Evolutionary conservation across 75 land plant genomes (phyloP).

Genomic region (Cunninghamia lanceolata): DNA sequence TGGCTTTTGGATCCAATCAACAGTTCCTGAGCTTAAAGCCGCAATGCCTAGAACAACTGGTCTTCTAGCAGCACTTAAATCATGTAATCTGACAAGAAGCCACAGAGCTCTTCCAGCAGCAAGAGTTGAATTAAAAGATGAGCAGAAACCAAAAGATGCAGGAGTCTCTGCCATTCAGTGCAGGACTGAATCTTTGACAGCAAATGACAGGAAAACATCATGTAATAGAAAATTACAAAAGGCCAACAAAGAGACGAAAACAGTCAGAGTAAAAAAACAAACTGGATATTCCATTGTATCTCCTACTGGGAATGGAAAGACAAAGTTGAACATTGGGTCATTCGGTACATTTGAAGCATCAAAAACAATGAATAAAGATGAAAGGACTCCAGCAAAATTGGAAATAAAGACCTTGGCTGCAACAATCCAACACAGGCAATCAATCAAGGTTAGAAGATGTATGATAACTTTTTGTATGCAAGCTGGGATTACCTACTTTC

Average conservation of each 20-base stretch:
- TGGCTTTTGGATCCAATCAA: neutral
- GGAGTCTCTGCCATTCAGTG: neutral
- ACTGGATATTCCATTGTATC: no score
- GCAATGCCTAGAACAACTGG: neutral
- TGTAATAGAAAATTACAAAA: neutral
- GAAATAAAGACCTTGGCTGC: neutral
- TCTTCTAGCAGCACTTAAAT: neutral
- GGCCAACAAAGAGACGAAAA: neutral
- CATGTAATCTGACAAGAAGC: neutral
- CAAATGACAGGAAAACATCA: neutral
- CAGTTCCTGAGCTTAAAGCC: neutral
- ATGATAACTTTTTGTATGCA: neutral
- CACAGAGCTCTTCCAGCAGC: neutral
- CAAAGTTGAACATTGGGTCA: no score
- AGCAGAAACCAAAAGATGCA: neutral
- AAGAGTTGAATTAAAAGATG: neutral
- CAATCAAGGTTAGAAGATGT: neutral
- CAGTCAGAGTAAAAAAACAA: no score
- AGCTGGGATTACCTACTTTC: neutral
- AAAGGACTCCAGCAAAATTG: neutral
- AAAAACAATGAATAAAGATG: neutral
- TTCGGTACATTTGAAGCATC: neutral
- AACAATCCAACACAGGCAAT: neutral
- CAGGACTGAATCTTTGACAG: no score
- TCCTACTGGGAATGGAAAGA: no score